Conservation (phyloP, 805 yeast genomes). For the Hanseniaspora valbyensis region DNA sequence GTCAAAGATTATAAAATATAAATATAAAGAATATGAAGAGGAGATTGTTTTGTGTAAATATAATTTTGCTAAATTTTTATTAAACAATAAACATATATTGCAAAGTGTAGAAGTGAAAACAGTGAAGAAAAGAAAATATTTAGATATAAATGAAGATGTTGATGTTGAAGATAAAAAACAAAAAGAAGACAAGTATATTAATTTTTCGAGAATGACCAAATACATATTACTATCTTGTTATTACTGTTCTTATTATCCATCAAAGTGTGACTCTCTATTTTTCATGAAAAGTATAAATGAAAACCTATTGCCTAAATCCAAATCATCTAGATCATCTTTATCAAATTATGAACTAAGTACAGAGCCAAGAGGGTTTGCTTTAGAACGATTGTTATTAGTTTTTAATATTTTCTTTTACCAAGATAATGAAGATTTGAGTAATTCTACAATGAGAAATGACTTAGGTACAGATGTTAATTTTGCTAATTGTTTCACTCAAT, state of each 20-base stretch:
- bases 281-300: background rate
- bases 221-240: conserved; percentile 3
- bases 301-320: background rate
- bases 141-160: background rate
- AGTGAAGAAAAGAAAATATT: background rate
- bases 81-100: background rate
- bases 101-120: background rate
- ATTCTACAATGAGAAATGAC: background rate
- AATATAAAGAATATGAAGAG: background rate
- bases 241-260: conserved; percentile 8
- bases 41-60: background rate
- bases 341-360: background rate
- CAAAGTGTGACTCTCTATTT: background rate
- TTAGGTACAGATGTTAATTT: conserved; percentile 6
- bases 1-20: background rate
- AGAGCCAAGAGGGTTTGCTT: conserved; percentile 11
- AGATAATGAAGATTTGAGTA: background rate
- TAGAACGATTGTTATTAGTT: conserved; percentile 7
- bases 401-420: conserved; percentile 9
- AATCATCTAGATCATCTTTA: background rate
- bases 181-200: background rate
- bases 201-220: conserved; percentile 2
- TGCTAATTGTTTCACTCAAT: background rate
- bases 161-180: background rate
- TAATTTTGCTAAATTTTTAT: conserved; percentile 3